Evolutionary conservation across 208 protist species (phyloP), one percentile per base, ranked within the genome.

Genomic region (Trypanosoma brucei): DNA sequence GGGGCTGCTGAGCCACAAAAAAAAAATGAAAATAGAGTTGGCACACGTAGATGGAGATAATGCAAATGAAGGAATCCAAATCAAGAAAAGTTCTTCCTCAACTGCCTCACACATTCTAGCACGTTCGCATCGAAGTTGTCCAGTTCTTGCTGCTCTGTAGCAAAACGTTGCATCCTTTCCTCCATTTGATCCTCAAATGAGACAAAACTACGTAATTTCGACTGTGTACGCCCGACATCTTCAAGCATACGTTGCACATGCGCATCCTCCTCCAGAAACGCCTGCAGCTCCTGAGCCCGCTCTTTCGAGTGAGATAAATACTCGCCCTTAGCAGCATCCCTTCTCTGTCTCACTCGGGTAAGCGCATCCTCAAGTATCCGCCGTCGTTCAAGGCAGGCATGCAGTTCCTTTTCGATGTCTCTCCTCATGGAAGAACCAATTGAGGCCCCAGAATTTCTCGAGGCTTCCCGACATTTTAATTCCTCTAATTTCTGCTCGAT

Each of bases 351-450:
- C 4, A 71, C 44, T 31, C 59, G 30, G 4, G 55, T 45, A 36
- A 79, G 65, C 31, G 72, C 59, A n/a, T 49, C 59, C 35, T 62
- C 13, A 39, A 81, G 45, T 11, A 44, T 8, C 34, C 44, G 40
- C 9, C 46, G 59, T 57, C 62, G 51, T 48, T 57, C 3, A 57
- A 70, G 56, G 40, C 75, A 66, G 34, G n/a, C 59, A 2, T 62
- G 40, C 14, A 87, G 52, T 11, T 70, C 74, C 30, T 35, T 22
- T n/a, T 69, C 54, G n/a, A 81, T 59, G 11, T 62, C 39, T 7
- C 38, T 35, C 53, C 22, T 57, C 8, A 33, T 34, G 45, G 31
- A 30, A 39, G 45, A 31, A 50, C 9, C 50, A n/a, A 31, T n/a
- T 31, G 8, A 8, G 6, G 6, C 50, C 6, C 6, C 22, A 54